Percentiles rank a stretch among this genome's conserved stretches.
These are phyloP conservation scores for Penicillium goetzii DNA, from an alignment of 495 filamentous ascomycete genomes.

Conservation along the genomic window DNA sequence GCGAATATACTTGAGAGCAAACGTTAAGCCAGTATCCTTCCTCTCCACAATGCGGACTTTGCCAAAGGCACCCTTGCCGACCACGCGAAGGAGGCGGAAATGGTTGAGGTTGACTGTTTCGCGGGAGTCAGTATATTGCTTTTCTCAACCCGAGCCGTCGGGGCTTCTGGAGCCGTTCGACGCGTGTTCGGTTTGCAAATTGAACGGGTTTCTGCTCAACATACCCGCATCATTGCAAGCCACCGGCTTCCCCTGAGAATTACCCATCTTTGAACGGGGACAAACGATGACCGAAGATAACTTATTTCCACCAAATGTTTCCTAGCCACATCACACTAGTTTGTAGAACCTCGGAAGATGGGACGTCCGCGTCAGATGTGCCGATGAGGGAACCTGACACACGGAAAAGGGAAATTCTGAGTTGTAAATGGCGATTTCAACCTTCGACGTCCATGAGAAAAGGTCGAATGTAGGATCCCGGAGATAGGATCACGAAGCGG, in stretches of 20 bases:
- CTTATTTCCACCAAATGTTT: conserved; percentile 28
- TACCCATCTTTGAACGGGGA: conserved; percentile 69
- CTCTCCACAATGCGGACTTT: conserved; percentile 98
- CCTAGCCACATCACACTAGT: conserved; percentile 43
- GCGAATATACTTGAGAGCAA: conserved; percentile 96
- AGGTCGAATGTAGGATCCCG: conserved; percentile 14
- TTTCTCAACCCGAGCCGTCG: not conserved
- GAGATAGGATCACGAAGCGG: conserved; percentile 30
- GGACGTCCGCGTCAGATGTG: conserved; percentile 4
- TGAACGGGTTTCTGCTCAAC: conserved; percentile 35
- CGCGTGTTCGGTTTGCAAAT: conserved; percentile 2
- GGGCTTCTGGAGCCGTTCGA: conserved; percentile 1
- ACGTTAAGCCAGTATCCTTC: conserved; percentile 91
- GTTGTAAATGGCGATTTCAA: conserved; percentile 17
- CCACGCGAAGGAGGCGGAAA: conserved; percentile 91
- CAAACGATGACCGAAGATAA: conserved; percentile 25
- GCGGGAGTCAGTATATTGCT: conserved; percentile 18
- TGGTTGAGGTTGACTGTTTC: conserved; percentile 90
- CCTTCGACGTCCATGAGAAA: conserved; percentile 27
- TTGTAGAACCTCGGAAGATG: conserved; percentile 8
- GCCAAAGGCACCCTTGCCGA: conserved; percentile 96
- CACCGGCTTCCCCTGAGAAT: conserved; percentile 90
- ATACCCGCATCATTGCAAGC: conserved; percentile 90
- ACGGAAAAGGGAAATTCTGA: not conserved
- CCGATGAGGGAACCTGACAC: not conserved